A percentile compares a stretch with the other conserved stretches of the same genome.
phyloP scores from a whole-genome alignment of 2,329 filamentous ascomycete species.

The Lasiodiplodia citricola region DNA sequence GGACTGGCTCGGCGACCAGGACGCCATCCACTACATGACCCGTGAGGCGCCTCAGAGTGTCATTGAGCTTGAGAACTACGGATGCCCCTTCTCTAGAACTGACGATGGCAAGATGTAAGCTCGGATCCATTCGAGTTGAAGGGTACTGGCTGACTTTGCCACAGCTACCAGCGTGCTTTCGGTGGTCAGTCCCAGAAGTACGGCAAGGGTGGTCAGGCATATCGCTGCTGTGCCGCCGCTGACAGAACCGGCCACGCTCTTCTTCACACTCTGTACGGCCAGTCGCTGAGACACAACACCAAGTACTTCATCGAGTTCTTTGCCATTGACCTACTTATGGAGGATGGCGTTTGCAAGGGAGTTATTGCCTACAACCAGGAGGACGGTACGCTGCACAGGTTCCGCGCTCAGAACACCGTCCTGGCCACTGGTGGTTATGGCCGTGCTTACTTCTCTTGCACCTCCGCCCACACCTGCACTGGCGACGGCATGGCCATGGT shows the following conservation, averaged over 20 bases:
- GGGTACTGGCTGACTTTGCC: conserved; percentile 20
- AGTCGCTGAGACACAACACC: conserved; percentile 95
- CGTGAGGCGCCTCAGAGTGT: conserved; percentile 90
- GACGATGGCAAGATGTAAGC: conserved; percentile 91
- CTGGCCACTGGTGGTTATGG: conserved; percentile 97
- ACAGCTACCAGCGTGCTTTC: conserved; percentile 93
- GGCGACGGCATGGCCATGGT: conserved; percentile 99
- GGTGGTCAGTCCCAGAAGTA: conserved; percentile 95
- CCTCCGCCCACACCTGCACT: conserved; percentile 96
- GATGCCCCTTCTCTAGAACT: conserved; percentile 94
- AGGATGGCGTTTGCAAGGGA: conserved; percentile 95
- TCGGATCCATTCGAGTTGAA: neutral
- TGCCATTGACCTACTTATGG: conserved; percentile 95
- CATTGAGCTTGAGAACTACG: conserved; percentile 95
- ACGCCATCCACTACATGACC: conserved; percentile 99
- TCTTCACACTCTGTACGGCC: conserved; percentile 96
- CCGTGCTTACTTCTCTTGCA: conserved; percentile 97
- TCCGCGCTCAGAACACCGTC: conserved; percentile 96
- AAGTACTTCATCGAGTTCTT: conserved; percentile 99
- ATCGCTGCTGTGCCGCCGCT: conserved; percentile 94
- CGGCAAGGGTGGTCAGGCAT: conserved; percentile 97
- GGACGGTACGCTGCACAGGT: conserved; percentile 95
- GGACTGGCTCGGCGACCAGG: conserved; percentile 96
- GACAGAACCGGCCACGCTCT: conserved; percentile 97
- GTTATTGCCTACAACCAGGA: conserved; percentile 98